Evolutionary conservation across 129 eudicot genomes (phyloP), one percentile per base, ranked within the genome.

Genomic region (Escallonia herrerae): DNA sequence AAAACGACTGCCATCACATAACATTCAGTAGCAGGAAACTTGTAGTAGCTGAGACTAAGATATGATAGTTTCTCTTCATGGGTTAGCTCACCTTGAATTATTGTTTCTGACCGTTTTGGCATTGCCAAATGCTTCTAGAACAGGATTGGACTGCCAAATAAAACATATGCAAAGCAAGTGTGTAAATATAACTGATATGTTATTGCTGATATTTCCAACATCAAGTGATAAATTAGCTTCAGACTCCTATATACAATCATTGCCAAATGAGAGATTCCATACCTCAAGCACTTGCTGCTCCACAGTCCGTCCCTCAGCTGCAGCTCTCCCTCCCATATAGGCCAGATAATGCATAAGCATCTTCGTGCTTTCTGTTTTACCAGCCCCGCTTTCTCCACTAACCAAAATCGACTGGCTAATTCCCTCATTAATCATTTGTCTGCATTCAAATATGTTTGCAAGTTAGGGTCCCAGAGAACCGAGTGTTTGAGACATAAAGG

Each of bases 371-470:
- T 90, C 97, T 11, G 97, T 90, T 72, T 90, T 90, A 37, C 97
- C 97, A 61, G 97, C 97, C 57, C 97, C 97, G 77, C 97, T 90
- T 81, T 90, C 97, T 70, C 97, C 97, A 73, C 97, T 90, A 8
- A 90, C 97, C 84, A 90, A 79, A 73, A 90, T 90, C 61, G 97
- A 53, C 78, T 90, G 97, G 78, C 97, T 90, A 72, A 82, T 65
- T 64, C 81, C 83, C 66, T 86, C 95, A 55, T 82, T 65, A 58
- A 86, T 72, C 97, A 90, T 90, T 66, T 84, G 86, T 84, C 97
- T 90, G 91, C 84, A 74, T 44, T 67, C n/a, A 15, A 43, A 82
- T 40, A 50, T 61, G 65, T 56, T 37, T 74, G 55, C 58, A 62
- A 49, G 57, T 63, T 33, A 49, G 49, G 56, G 33, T 43, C 38